Conservation (phyloP, 2,329 filamentous ascomycete species). For the Colletotrichum falcatum region DNA sequence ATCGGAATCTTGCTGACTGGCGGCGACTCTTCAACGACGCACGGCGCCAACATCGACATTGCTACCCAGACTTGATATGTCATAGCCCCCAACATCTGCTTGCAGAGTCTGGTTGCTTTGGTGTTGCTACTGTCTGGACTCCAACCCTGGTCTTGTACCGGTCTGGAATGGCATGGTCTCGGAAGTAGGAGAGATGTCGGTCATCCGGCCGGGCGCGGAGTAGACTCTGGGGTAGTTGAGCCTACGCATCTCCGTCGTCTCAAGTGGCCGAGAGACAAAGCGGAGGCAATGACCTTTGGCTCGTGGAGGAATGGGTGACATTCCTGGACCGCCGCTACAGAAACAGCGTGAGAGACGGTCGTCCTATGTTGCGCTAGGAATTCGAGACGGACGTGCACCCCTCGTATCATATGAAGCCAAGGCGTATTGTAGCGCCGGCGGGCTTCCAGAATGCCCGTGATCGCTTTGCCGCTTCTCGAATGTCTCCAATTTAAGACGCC, state of each 20-base stretch:
- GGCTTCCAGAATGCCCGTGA: slow-evolving; percentile 36
- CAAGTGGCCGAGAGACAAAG: slow-evolving; percentile 30
- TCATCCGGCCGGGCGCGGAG: slow-evolving; percentile 20
- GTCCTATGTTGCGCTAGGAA: background rate
- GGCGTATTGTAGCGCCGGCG: slow-evolving; percentile 25
- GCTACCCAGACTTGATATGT: background rate
- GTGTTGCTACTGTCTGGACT: background rate
- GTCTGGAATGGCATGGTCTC: slow-evolving; percentile 6
- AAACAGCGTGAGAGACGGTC: slow-evolving; percentile 19
- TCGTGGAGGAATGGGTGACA: slow-evolving; percentile 1
- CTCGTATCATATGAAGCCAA: slow-evolving; percentile 13
- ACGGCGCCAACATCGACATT: background rate
- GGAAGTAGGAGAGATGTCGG: background rate
- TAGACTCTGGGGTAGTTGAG: slow-evolving; percentile 11
- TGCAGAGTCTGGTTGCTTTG: slow-evolving; percentile 10
- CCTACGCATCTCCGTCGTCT: slow-evolving; percentile 23
- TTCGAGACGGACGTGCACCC: slow-evolving; percentile 23
- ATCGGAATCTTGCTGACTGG: background rate
- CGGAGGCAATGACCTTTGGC: slow-evolving; percentile 17
- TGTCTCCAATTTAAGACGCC: slow-evolving; percentile 29
- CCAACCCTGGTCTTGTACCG: background rate
- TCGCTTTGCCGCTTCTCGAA: slow-evolving; percentile 36
- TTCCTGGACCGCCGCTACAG: slow-evolving; percentile 24
- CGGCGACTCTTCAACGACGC: background rate
- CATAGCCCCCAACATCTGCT: background rate